A percentile compares a stretch with the other conserved stretches of the same genome.
Evolutionary conservation across 441 rosid species (phyloP).

Genomic region (Flueggea neowawraea): DNA sequence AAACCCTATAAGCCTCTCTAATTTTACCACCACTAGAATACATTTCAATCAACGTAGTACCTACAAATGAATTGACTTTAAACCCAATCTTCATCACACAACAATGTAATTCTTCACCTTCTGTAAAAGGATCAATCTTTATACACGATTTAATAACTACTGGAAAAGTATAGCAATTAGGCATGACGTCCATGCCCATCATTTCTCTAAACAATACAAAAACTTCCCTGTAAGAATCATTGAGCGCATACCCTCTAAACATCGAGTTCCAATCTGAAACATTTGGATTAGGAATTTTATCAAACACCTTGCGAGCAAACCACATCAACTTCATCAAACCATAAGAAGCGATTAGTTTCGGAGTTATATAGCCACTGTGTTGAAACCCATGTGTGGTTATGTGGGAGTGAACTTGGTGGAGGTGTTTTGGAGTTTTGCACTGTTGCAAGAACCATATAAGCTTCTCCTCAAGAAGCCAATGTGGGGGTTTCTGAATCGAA

Average conservation of each 20-base stretch:
- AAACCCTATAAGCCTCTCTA: constrained; percentile 44
- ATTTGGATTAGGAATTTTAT: constrained; percentile 35
- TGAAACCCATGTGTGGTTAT: constrained; percentile 24
- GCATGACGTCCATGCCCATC: constrained; percentile 33
- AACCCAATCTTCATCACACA: constrained; percentile 49
- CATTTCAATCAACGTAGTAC: constrained; percentile 49
- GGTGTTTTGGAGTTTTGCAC: constrained; percentile 44
- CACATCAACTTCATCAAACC: constrained; percentile 17
- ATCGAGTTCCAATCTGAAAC: constrained; percentile 44
- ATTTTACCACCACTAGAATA: constrained; percentile 36
- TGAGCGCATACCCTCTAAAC: constrained; percentile 37
- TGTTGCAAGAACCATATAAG: constrained; percentile 39
- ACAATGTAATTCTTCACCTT: constrained; percentile 52
- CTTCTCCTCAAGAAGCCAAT: constrained; percentile 41
- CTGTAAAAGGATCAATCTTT: constrained; percentile 30
- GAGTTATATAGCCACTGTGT: constrained; percentile 34
- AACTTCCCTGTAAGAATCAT: constrained; percentile 26
- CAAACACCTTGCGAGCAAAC: constrained; percentile 54
- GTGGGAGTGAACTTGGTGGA: constrained; percentile 49
- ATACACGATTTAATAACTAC: constrained; percentile 44
- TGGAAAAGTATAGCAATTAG: constrained; percentile 57
- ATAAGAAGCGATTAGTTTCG: constrained; percentile 32
- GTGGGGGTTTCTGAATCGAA: neutral
- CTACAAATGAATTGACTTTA: constrained; percentile 35
- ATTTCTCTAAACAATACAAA: constrained; percentile 33